Conservation (phyloP, 2,329 filamentous ascomycete species). For the Neofusicoccum laricinum region DNA sequence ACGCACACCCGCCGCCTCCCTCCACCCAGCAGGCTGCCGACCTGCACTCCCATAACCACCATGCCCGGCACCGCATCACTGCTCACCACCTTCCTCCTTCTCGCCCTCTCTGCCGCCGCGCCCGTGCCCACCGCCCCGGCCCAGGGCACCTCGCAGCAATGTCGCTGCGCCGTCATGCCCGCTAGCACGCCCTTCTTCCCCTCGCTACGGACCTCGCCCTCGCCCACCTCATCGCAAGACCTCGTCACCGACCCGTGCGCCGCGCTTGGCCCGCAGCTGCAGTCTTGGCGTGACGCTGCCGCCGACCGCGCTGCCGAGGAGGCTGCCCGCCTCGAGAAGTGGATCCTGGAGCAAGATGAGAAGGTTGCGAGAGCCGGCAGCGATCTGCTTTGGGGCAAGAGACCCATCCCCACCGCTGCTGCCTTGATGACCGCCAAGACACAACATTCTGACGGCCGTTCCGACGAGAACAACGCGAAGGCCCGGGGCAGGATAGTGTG, state of each 20-base stretch:
- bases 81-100: slow-evolving; percentile 3
- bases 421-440: background rate
- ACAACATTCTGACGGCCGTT: background rate
- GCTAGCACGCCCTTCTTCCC: slow-evolving; percentile 13
- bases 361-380: background rate
- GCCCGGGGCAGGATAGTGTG: slow-evolving; percentile 4
- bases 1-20: background rate
- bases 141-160: slow-evolving; percentile 2
- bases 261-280: slow-evolving; percentile 11
- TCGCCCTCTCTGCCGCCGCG: slow-evolving; percentile 4
- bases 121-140: background rate
- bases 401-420: slow-evolving; percentile 5
- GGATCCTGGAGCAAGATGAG: slow-evolving; percentile 3
- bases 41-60: background rate
- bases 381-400: slow-evolving; percentile 14
- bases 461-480: background rate
- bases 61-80: background rate
- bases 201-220: background rate
- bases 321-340: background rate
- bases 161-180: slow-evolving; percentile 15
- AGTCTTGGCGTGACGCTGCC: slow-evolving; percentile 10
- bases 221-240: background rate
- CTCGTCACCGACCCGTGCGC: slow-evolving; percentile 11
- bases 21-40: background rate
- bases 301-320: background rate